phyloP scores from a whole-genome alignment of 2,329 filamentous ascomycete species.

The Epichloe baconii region DNA sequence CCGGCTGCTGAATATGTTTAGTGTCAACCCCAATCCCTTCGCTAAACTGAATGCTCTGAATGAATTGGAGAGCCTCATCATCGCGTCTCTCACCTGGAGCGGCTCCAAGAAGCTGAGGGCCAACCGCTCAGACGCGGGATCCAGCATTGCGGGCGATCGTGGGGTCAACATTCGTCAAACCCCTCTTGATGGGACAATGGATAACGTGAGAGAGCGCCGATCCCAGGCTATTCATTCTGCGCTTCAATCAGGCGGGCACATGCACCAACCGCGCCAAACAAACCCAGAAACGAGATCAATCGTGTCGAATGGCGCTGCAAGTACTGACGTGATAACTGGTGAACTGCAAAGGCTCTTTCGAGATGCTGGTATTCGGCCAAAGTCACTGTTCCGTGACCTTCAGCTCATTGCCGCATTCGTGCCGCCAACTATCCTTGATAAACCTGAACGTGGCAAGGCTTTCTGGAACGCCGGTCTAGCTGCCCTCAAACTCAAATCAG shows the following conservation, averaged over 20 bases:
- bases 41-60: conserved; percentile 72
- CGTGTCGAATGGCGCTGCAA: conserved; percentile 35
- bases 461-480: conserved; percentile 87
- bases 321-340: conserved; percentile 51
- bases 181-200: conserved; percentile 52
- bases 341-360: conserved; percentile 56
- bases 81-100: conserved; percentile 47
- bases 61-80: conserved; percentile 71
- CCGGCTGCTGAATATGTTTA: conserved; percentile 71
- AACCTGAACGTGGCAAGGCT: conserved; percentile 55
- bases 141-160: conserved; percentile 21
- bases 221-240: conserved; percentile 33
- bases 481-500: conserved; percentile 75
- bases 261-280: conserved; percentile 25
- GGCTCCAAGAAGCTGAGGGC: conserved; percentile 22
- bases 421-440: conserved; percentile 45
- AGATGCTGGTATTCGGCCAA: conserved; percentile 56
- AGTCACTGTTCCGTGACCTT: conserved; percentile 68
- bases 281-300: conserved; percentile 35
- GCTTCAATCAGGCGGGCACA: conserved; percentile 17
- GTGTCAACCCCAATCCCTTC: conserved; percentile 77
- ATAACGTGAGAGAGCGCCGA: conserved; percentile 55
- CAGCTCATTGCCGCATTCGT: conserved; percentile 62
- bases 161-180: conserved; percentile 24
- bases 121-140: conserved; percentile 24